Percentiles rank a stretch among this genome's conserved stretches.
These are phyloP conservation scores for Gymnopilus dilepis DNA, from an alignment of 768 basidiomycete genomes.

Conservation along the genomic window DNA sequence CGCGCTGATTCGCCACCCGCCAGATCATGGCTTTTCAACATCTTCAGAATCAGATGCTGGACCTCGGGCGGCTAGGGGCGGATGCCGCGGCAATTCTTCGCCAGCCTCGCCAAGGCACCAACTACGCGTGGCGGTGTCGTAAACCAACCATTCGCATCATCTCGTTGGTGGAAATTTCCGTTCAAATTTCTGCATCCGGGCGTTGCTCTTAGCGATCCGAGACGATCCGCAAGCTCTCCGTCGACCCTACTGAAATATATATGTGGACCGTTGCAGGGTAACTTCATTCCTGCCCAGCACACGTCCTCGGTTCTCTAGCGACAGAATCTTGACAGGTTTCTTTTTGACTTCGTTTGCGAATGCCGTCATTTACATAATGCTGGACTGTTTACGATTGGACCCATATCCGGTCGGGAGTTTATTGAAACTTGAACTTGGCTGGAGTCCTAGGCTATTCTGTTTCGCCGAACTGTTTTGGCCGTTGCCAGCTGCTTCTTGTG, in stretches of 20 bases:
- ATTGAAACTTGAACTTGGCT: neutral
- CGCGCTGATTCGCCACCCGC: neutral
- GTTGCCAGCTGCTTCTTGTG: neutral
- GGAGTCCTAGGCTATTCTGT: neutral
- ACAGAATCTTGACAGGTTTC: neutral
- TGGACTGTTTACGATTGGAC: neutral
- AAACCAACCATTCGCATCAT: neutral
- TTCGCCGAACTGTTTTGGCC: slow-evolving; percentile 2
- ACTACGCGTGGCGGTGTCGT: neutral
- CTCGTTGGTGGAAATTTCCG: neutral
- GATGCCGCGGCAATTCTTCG: neutral
- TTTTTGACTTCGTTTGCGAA: neutral
- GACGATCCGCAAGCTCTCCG: neutral
- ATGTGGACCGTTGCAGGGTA: neutral
- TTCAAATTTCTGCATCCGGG: neutral
- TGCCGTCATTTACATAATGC: neutral
- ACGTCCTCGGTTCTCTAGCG: neutral
- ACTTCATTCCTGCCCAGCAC: neutral
- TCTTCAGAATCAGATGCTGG: too few species aligned
- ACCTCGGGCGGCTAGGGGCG: neutral
- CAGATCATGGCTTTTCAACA: neutral
- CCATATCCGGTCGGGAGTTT: neutral
- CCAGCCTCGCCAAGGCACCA: neutral
- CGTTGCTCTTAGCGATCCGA: neutral
- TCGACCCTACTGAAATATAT: neutral